phyloP scores from a whole-genome alignment of 1,284 basidiomycete genomes.

The Marasmius oreades region DNA sequence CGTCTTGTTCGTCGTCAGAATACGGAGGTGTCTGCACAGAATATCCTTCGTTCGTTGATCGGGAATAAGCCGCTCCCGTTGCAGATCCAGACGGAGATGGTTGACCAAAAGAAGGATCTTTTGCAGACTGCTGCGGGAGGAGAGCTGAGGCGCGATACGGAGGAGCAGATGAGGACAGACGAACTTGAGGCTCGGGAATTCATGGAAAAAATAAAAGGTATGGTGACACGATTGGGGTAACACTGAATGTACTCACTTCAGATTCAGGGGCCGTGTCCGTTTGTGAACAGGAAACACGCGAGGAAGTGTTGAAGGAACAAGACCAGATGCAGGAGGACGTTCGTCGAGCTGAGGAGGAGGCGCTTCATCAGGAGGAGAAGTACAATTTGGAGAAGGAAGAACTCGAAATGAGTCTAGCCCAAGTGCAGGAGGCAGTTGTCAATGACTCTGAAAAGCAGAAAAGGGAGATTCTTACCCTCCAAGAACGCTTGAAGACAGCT shows the following conservation, averaged over 20 bases:
- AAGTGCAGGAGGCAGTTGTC: background rate
- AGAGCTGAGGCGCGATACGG: slow-evolving; percentile 34
- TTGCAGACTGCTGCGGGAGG: slow-evolving; percentile 37
- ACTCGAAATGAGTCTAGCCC: background rate
- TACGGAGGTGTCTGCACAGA: slow-evolving; percentile 24
- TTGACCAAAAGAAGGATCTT: slow-evolving; percentile 35
- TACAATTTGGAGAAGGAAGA: background rate
- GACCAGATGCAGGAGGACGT: background rate
- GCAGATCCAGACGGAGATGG: slow-evolving; percentile 39
- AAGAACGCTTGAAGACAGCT: background rate
- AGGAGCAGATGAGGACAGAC: slow-evolving; percentile 32
- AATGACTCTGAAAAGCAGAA: background rate
- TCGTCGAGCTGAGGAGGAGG: background rate
- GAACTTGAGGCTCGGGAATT: slow-evolving; percentile 31
- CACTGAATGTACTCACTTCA: background rate
- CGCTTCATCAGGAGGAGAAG: background rate
- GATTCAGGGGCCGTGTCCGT: background rate
- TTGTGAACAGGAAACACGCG: background rate
- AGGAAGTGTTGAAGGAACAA: background rate
- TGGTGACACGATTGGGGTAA: background rate
- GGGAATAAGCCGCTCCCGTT: slow-evolving; percentile 29
- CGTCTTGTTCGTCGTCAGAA: slow-evolving; percentile 31
- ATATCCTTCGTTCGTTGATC: slow-evolving; percentile 29
- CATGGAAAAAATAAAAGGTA: slow-evolving; percentile 32
- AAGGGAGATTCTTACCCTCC: background rate